Evolutionary conservation across 2,329 filamentous ascomycete genomes (phyloP).

Genomic region (Microcyclospora tardicrescens): DNA sequence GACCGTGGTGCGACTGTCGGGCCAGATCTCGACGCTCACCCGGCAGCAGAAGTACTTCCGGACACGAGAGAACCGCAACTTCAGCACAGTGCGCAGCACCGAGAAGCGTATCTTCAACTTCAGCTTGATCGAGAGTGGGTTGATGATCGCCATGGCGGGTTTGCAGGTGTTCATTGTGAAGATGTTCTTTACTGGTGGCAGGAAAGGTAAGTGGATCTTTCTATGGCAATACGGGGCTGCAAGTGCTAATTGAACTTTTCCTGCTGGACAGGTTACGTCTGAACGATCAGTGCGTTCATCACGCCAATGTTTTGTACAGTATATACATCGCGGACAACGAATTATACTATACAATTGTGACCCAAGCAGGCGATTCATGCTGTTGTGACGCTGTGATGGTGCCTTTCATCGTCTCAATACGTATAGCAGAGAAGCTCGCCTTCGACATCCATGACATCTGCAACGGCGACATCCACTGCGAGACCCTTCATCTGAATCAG

Average conservation of each 20-base stretch:
- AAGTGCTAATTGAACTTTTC: neutral
- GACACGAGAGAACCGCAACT: conserved; percentile 96
- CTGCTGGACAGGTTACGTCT: conserved; percentile 15
- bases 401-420: conserved; percentile 6
- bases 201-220: conserved; percentile 40
- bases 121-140: conserved; percentile 76
- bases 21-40: conserved; percentile 84
- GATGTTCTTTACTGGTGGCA: conserved; percentile 94
- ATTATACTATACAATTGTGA: too few species aligned
- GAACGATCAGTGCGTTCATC: neutral
- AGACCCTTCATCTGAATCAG: conserved; percentile 9
- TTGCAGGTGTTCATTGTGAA: conserved; percentile 94
- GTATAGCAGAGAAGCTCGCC: conserved; percentile 12
- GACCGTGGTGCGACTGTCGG: conserved; percentile 86
- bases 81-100: conserved; percentile 92
- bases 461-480: conserved; percentile 7
- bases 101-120: conserved; percentile 96
- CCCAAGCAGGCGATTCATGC: too few species aligned
- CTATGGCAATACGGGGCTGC: neutral
- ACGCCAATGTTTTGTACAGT: too few species aligned
- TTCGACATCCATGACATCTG: conserved; percentile 12
- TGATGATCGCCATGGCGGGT: conserved; percentile 91
- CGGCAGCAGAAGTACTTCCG: conserved; percentile 99
- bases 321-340: too few species aligned
- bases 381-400: neutral